These are phyloP conservation scores for Solanum chilense DNA, from an alignment of 257 asterid genomes.

Conservation along the genomic window DNA sequence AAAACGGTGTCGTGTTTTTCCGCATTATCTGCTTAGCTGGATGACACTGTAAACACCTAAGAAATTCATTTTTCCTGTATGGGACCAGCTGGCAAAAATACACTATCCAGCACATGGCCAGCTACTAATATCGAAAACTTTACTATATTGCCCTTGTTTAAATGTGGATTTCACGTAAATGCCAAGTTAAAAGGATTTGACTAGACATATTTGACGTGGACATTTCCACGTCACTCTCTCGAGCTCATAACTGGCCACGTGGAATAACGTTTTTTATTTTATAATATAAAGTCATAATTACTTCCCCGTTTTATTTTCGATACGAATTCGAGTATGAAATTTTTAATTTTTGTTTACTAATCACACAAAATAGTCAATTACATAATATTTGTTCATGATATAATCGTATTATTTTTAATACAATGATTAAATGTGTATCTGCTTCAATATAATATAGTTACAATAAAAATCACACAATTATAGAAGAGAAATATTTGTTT, in stretches of 20 bases:
- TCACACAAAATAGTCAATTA: background rate
- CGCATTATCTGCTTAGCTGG: constrained; percentile 49
- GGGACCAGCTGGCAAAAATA: constrained; percentile 55
- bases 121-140: constrained; percentile 17
- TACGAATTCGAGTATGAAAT: background rate
- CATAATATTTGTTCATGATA: background rate
- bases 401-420: background rate
- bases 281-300: background rate
- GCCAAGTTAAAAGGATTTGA: background rate
- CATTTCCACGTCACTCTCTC: background rate
- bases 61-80: background rate
- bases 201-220: background rate
- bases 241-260: background rate
- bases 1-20: constrained; percentile 10
- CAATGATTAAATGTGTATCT: background rate
- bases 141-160: background rate
- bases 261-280: background rate
- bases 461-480: background rate
- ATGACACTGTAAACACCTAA: constrained; percentile 19
- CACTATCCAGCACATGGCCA: constrained; percentile 46
- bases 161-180: background rate
- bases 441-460: background rate
- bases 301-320: background rate
- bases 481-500: too few relatives aligned
- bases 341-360: background rate